phyloP scores from a whole-genome alignment of 768 basidiomycete species.

The Termitomyces eurrhizus region DNA sequence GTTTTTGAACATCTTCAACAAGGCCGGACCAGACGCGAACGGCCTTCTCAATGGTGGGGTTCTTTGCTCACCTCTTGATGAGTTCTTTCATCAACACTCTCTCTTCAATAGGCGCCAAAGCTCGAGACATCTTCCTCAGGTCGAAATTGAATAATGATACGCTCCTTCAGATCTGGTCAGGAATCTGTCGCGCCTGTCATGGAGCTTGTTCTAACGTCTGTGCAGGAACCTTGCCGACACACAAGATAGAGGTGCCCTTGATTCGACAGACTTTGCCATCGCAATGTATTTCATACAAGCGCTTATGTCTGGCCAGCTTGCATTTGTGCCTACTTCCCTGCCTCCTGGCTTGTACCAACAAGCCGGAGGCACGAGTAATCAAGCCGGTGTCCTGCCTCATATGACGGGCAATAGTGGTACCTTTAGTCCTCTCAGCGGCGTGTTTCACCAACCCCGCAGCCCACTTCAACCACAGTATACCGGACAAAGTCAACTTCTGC shows the following conservation, averaged over 20 bases:
- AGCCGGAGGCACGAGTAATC: constrained; percentile 45
- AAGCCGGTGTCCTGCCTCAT: constrained; percentile 43
- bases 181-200: constrained; percentile 1
- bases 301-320: constrained; percentile 76
- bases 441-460: constrained; percentile 35
- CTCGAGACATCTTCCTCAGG: constrained; percentile 87
- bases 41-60: constrained; percentile 74
- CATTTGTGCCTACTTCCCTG: constrained; percentile 66
- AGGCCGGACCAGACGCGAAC: constrained; percentile 58
- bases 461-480: constrained; percentile 61
- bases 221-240: constrained; percentile 92
- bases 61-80: not conserved
- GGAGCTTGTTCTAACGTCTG: constrained; percentile 5
- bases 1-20: constrained; percentile 75
- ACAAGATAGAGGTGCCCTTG: constrained; percentile 84
- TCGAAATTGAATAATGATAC: constrained; percentile 84
- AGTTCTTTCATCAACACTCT: not conserved
- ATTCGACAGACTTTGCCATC: constrained; percentile 88
- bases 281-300: constrained; percentile 96
- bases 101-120: constrained; percentile 65
- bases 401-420: constrained; percentile 59
- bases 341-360: constrained; percentile 87
- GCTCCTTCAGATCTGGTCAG: constrained; percentile 90
- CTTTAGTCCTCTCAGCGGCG: constrained; percentile 50
- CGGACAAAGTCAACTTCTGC: constrained; percentile 48